Base-by-base conservation (phyloP, 2,329 filamentous ascomycete species). In the Dothistroma septosporum region DNA sequence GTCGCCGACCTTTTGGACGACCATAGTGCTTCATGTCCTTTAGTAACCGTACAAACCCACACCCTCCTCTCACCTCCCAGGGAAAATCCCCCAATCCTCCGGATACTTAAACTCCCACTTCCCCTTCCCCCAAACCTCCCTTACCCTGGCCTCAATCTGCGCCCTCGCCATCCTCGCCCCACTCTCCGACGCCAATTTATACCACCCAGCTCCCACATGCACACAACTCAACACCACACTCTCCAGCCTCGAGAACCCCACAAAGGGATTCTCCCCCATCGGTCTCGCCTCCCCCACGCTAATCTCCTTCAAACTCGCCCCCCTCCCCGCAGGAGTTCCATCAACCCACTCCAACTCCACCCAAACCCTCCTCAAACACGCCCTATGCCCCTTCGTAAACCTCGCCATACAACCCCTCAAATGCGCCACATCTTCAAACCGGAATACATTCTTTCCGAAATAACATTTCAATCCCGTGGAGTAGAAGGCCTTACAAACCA, bases 401-500 rank as follows among this genome's bases (percentile, higher is more conserved):
- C 53, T 21, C n/a, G 32, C 49, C 21, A 35, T 53, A 37, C 53
- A 47, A 19, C 28, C 28, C 53, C 41, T n/a, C 2, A 55, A 49
- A 46, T 54, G 59, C 33, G 24, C 16, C 28, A 54, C 37, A 10
- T 33, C 35, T 14, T 61, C 60, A 19, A 61, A 61, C 14, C 53
- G 60, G 22, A 61, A 52, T 1, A 32, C n/a, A 33, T 61, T 61
- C 31, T 49, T 59, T 10, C 35, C 28, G n/a, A 59, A 61, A 28
- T 58, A 61, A 19, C 52, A 56, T 16, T 55, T 47, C 11, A 55
- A 11, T 16, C 60, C 60, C 8, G 60, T 46, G 21, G 53, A 59
- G 52, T 61, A 61, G 52, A 61, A 61, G 6, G 55, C 60, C 33
- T 59, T 58, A 28, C 52, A 58, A 5, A 59, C 60, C 12, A 58